phyloP scores from a whole-genome alignment of 2,329 filamentous ascomycete species.

The Talaromyces sp. region DNA sequence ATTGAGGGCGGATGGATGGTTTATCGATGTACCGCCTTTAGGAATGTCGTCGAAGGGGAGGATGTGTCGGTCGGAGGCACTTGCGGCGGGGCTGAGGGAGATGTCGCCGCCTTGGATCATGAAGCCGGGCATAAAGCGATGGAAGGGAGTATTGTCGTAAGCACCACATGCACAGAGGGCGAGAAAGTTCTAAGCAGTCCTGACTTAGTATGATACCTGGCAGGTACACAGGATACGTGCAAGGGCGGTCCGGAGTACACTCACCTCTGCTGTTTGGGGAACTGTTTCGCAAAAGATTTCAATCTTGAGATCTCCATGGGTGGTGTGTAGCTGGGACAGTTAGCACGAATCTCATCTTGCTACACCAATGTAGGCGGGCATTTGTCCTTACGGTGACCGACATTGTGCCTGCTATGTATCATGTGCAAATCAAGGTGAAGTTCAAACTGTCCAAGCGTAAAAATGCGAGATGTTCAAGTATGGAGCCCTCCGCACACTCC shows the following conservation, averaged over 20 bases:
- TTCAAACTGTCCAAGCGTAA: background rate
- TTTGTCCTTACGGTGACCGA: background rate
- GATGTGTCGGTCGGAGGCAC: conserved; percentile 40
- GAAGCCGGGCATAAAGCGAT: conserved; percentile 60
- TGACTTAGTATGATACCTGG: background rate
- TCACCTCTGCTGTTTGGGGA: conserved; percentile 82
- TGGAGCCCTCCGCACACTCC: conserved; percentile 7
- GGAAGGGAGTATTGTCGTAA: conserved; percentile 61
- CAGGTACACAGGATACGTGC: background rate
- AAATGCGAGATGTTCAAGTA: background rate
- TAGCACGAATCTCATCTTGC: background rate
- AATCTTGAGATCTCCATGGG: conserved; percentile 84
- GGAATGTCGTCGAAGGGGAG: conserved; percentile 46
- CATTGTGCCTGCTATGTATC: background rate
- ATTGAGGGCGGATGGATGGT: conserved; percentile 51
- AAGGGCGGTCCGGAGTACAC: conserved; percentile 17
- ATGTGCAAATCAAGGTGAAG: background rate
- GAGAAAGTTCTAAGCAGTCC: conserved; percentile 55
- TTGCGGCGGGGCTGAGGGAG: conserved; percentile 43
- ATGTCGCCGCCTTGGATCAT: conserved; percentile 61
- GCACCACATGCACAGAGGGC: conserved; percentile 60
- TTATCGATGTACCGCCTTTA: conserved; percentile 57
- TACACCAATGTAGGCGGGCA: background rate
- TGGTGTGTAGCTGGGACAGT: conserved; percentile 66
- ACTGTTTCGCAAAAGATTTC: conserved; percentile 95